phyloP scores from a whole-genome alignment of 2,329 filamentous ascomycete species.

The Pyrenophora graminea region DNA sequence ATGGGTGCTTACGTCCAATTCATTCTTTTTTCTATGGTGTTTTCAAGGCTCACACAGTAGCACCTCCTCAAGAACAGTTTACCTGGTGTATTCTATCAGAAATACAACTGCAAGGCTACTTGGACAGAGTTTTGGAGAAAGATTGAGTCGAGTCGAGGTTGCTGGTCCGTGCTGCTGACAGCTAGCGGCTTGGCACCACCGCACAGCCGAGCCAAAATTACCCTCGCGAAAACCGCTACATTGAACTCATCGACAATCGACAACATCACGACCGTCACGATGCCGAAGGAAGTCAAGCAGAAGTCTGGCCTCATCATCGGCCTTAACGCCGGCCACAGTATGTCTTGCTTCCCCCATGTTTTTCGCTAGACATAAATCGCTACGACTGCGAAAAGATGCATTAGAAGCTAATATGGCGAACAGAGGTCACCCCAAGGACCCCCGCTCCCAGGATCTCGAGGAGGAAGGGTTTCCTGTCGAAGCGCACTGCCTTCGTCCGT shows the following conservation, averaged over 20 bases:
- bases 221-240: constrained; percentile 14
- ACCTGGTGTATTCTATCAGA: too few species aligned
- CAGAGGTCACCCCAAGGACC: constrained; percentile 58
- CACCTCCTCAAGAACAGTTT: too few species aligned
- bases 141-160: too few species aligned
- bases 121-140: too few species aligned
- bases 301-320: constrained; percentile 61
- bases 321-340: constrained; percentile 69
- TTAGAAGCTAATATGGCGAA: constrained; percentile 33
- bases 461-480: constrained; percentile 96
- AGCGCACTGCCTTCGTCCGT: constrained; percentile 94
- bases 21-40: too few species aligned
- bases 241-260: constrained; percentile 29
- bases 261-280: constrained; percentile 48
- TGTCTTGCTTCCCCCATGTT: constrained; percentile 46
- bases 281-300: constrained; percentile 61
- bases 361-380: constrained; percentile 17
- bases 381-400: constrained; percentile 12
- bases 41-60: too few species aligned
- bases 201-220: constrained; percentile 29
- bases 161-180: constrained; percentile 20
- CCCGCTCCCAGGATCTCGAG: constrained; percentile 56
- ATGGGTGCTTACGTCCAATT: too few species aligned
- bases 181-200: constrained; percentile 25
- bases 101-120: not conserved